Evolutionary conservation across 805 yeast genomes (phyloP).

Genomic region (Candida silvicultrix): DNA sequence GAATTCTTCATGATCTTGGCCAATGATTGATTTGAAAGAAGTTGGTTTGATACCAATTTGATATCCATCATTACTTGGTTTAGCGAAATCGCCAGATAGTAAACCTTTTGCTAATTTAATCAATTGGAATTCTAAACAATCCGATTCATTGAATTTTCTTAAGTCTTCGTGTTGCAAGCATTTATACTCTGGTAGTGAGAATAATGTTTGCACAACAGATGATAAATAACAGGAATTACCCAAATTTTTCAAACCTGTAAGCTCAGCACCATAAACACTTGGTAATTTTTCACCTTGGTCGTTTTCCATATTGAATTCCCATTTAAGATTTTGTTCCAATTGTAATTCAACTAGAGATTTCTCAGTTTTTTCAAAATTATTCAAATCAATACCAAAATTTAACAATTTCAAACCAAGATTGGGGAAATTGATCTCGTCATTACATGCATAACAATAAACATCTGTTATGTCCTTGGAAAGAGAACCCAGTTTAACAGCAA

Average conservation of each 20-base stretch:
- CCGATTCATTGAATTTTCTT: slow-evolving; percentile 31
- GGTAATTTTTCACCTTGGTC: slow-evolving; percentile 57
- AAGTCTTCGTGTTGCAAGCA: slow-evolving; percentile 22
- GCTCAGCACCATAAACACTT: slow-evolving; percentile 67
- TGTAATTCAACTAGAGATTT: slow-evolving; percentile 84
- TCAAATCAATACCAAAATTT: slow-evolving; percentile 62
- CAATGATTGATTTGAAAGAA: slow-evolving; percentile 70
- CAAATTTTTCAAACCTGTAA: slow-evolving; percentile 81
- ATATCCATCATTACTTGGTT: slow-evolving; percentile 43
- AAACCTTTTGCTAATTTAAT: slow-evolving; percentile 78
- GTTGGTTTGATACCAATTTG: slow-evolving; percentile 76
- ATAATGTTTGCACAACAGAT: slow-evolving; percentile 70
- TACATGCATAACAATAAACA: slow-evolving; percentile 81
- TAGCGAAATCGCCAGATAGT: slow-evolving; percentile 64
- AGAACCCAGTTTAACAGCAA: slow-evolving; percentile 89
- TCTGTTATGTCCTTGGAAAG: slow-evolving; percentile 76
- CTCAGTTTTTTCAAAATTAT: slow-evolving; percentile 61
- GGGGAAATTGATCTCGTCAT: slow-evolving; percentile 86
- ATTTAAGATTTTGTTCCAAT: slow-evolving; percentile 84
- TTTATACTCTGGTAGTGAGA: slow-evolving; percentile 30
- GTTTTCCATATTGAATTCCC: slow-evolving; percentile 85
- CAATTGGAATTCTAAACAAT: slow-evolving; percentile 68
- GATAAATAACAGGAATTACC: slow-evolving; percentile 93
- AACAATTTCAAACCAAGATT: slow-evolving; percentile 36
- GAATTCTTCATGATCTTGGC: slow-evolving; percentile 76